These are phyloP conservation scores for Pseudogymnoascus verrucosus DNA, from an alignment of 2,329 filamentous ascomycete species.

Conservation along the genomic window DNA sequence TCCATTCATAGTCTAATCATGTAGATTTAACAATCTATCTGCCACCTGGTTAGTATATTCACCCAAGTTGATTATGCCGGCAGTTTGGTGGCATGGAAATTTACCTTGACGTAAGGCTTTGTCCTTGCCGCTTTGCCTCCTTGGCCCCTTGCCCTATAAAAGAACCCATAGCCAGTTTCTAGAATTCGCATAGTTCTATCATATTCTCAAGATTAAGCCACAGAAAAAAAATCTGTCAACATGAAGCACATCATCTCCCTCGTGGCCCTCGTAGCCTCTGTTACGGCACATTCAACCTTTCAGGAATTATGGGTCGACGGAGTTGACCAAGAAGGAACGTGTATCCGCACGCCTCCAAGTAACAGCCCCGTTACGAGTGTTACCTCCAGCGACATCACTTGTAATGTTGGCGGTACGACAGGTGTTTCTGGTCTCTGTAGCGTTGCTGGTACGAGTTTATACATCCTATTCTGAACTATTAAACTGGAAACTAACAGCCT, in stretches of 20 bases:
- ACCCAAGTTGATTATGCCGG: neutral
- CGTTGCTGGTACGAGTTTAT: conserved; percentile 1
- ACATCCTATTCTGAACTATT: conserved; percentile 26
- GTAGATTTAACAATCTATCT: conserved; percentile 1
- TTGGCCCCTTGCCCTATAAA: neutral
- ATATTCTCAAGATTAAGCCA: neutral
- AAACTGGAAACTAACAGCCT: conserved; percentile 39
- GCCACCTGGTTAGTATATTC: neutral
- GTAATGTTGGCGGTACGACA: conserved; percentile 35
- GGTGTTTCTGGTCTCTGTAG: conserved; percentile 27
- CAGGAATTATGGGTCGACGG: conserved; percentile 41
- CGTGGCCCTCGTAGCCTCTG: conserved; percentile 22
- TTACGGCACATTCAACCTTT: conserved; percentile 36
- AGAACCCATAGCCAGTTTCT: neutral
- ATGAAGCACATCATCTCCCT: neutral
- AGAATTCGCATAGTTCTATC: neutral
- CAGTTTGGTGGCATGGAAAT: neutral
- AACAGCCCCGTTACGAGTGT: conserved; percentile 44
- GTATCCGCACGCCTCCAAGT: conserved; percentile 41
- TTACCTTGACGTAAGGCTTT: neutral
- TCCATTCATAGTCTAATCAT: neutral
- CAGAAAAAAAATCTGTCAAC: neutral
- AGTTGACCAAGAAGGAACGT: conserved; percentile 39
- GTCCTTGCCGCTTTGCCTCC: too few species aligned
- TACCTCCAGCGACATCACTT: conserved; percentile 38